These are phyloP conservation scores for Dioscorea dumetorum DNA, from an alignment of 106 monocot genomes.

Conservation along the genomic window DNA sequence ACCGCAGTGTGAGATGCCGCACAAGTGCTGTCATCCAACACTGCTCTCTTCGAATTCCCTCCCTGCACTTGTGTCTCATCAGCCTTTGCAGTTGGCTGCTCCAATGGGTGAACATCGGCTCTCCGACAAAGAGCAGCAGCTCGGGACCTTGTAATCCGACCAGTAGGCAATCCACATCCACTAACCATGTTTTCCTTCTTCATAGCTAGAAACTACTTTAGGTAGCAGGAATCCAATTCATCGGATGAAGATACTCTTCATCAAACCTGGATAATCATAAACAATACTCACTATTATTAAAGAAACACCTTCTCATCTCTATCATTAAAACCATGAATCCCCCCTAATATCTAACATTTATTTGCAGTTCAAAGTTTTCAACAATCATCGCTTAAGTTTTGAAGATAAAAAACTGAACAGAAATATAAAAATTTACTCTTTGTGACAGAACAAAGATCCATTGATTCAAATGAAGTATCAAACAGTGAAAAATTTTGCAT, in stretches of 20 bases:
- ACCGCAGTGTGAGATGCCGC: conserved; percentile 10
- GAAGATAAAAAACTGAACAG: too few relatives aligned
- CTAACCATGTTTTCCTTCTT: conserved; percentile 28
- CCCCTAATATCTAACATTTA: too few relatives aligned
- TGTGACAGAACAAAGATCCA: too few relatives aligned
- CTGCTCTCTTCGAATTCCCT: conserved; percentile 35
- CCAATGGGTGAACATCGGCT: conserved; percentile 9
- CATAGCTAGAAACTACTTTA: conserved; percentile 22
- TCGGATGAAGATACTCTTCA: not conserved
- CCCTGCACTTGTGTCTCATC: conserved; percentile 16
- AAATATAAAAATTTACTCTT: too few relatives aligned
- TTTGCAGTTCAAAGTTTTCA: too few relatives aligned
- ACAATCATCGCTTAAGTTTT: too few relatives aligned
- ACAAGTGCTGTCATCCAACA: conserved; percentile 30
- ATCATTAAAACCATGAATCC: too few relatives aligned
- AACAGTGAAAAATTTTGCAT: too few relatives aligned
- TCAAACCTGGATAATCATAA: not conserved
- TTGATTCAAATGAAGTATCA: too few relatives aligned
- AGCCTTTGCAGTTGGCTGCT: conserved; percentile 15
- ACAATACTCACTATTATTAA: not conserved
- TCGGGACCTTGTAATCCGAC: conserved; percentile 50
- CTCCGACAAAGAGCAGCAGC: conserved; percentile 38
- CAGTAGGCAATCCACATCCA: conserved; percentile 14
- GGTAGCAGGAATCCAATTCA: not conserved
- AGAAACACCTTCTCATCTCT: too few relatives aligned